Evolutionary conservation across 306 rosid genomes (phyloP).

Genomic region (Cajanus cajan): DNA sequence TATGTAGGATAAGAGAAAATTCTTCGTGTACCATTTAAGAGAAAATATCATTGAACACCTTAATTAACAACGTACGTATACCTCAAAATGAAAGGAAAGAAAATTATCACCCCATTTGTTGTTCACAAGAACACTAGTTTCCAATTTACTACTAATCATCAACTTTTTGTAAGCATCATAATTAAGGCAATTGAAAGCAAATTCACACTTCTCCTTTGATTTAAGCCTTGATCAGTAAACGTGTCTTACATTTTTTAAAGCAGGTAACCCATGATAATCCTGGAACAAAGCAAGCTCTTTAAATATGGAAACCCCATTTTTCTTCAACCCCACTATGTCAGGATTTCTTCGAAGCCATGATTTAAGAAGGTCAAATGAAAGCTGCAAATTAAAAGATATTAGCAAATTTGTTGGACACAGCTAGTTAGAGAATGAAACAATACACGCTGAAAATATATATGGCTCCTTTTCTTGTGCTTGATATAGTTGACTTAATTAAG

Average conservation of each 20-base stretch:
- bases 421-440: not conserved
- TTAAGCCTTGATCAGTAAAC: not conserved
- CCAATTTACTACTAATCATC: not conserved
- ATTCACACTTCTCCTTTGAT: not conserved
- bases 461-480: not conserved
- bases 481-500: not conserved
- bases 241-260: constrained; percentile 62
- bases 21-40: not conserved
- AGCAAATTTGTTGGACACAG: constrained; percentile 4
- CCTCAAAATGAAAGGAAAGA: not conserved
- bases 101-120: not conserved
- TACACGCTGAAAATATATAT: not conserved
- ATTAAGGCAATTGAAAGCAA: not conserved
- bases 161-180: not conserved
- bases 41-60: not conserved
- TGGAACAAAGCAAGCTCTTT: constrained; percentile 84
- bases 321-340: constrained; percentile 51
- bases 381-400: constrained; percentile 46
- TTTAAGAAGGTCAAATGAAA: constrained; percentile 67
- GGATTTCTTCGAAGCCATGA: constrained; percentile 64
- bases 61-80: not conserved
- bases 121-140: not conserved
- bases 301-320: constrained; percentile 58
- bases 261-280: constrained; percentile 81
- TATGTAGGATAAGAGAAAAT: not conserved